These are phyloP conservation scores for Moniliella sp. DNA, from an alignment of 1,284 basidiomycete genomes.

Conservation along the genomic window DNA sequence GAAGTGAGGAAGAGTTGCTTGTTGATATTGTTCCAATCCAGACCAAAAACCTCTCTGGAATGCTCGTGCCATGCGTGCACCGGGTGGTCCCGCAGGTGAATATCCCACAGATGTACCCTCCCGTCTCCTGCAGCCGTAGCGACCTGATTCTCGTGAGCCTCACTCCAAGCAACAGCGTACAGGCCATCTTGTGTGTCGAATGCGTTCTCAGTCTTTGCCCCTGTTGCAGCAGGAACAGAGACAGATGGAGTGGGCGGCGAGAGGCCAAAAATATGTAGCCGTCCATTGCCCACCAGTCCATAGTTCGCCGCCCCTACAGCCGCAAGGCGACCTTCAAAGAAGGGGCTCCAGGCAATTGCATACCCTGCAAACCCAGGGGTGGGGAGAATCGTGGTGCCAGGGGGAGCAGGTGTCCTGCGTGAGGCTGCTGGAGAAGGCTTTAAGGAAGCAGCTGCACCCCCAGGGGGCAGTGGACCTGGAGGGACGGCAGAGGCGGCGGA, in stretches of 20 bases:
- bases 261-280: slow-evolving; percentile 16
- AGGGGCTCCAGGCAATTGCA: too few species aligned
- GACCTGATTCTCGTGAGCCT: slow-evolving; percentile 79
- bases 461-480: too few species aligned
- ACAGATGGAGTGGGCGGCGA: too few species aligned
- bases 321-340: too few species aligned
- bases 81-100: slow-evolving; percentile 58
- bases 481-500: too few species aligned
- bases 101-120: slow-evolving; percentile 72
- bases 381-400: too few species aligned
- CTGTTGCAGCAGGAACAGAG: slow-evolving; percentile 2
- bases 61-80: slow-evolving; percentile 85
- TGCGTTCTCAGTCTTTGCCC: too few species aligned
- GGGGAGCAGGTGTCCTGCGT: too few species aligned
- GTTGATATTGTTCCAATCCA: slow-evolving; percentile 86
- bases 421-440: too few species aligned
- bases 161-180: slow-evolving; percentile 77
- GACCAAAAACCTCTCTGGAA: slow-evolving; percentile 68
- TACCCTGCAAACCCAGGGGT: too few species aligned
- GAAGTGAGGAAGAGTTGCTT: slow-evolving; percentile 65
- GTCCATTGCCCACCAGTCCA: slow-evolving; percentile 77
- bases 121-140: slow-evolving; percentile 75
- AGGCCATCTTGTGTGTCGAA: slow-evolving; percentile 84
- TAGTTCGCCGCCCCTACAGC: too few species aligned
- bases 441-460: too few species aligned